Conservation (phyloP, 768 basidiomycete species). For the Boletus fagicola region DNA sequence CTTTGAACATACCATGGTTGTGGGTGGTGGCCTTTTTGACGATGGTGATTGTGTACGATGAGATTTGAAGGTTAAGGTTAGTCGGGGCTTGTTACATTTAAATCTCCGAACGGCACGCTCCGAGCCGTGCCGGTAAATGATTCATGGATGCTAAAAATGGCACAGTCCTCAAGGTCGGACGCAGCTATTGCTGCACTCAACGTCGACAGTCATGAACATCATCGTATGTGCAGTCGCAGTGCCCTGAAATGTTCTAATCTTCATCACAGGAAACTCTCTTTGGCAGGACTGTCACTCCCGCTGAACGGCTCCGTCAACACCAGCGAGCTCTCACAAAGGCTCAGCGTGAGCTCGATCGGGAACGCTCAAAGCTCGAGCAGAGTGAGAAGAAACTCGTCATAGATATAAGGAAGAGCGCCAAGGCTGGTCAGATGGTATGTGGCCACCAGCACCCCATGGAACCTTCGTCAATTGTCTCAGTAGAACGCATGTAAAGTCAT, state of each 20-base stretch:
- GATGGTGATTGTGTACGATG: slow-evolving; percentile 25
- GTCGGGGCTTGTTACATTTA: slow-evolving; percentile 17
- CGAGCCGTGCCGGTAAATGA: background rate
- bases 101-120: slow-evolving; percentile 18
- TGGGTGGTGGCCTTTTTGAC: slow-evolving; percentile 8
- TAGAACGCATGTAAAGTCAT: slow-evolving; percentile 99
- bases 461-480: slow-evolving; percentile 20
- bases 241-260: slow-evolving; percentile 12
- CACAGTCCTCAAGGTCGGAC: background rate
- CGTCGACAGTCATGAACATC: slow-evolving; percentile 63
- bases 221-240: slow-evolving; percentile 43
- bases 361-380: slow-evolving; percentile 89
- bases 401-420: slow-evolving; percentile 97
- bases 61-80: slow-evolving; percentile 26
- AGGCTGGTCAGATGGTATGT: slow-evolving; percentile 88
- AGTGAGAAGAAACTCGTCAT: slow-evolving; percentile 94
- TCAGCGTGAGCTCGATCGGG: slow-evolving; percentile 96
- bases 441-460: background rate
- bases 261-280: slow-evolving; percentile 85
- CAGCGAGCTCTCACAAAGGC: slow-evolving; percentile 95
- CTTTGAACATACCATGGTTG: slow-evolving; percentile 20
- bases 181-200: slow-evolving; percentile 15
- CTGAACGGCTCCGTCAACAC: slow-evolving; percentile 94
- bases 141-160: background rate
- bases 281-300: slow-evolving; percentile 91